These are phyloP conservation scores for Hericium rajendrae DNA, from an alignment of 768 basidiomycete genomes.

Conservation along the genomic window DNA sequence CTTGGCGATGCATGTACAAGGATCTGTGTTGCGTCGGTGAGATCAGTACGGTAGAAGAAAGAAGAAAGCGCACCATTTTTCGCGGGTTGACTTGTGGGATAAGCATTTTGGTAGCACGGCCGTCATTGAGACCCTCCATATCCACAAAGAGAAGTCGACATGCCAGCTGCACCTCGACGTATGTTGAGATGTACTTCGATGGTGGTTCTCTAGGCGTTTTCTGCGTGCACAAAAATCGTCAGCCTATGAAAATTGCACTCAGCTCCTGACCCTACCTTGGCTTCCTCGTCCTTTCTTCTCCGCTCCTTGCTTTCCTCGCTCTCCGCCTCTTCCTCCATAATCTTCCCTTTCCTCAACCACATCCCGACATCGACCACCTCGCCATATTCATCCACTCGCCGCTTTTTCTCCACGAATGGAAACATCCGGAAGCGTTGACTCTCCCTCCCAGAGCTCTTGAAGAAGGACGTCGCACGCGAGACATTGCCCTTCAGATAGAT, in stretches of 20 bases:
- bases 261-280: constrained; percentile 42
- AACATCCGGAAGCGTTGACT: constrained; percentile 91
- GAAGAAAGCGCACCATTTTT: constrained; percentile 60
- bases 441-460: constrained; percentile 65
- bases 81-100: constrained; percentile 94
- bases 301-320: constrained; percentile 70
- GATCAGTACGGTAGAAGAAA: background rate
- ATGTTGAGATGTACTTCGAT: constrained; percentile 78
- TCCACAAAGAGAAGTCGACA: constrained; percentile 89
- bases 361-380: constrained; percentile 92
- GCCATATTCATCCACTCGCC: constrained; percentile 91
- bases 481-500: constrained; percentile 98
- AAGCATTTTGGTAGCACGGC: constrained; percentile 93
- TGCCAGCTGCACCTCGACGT: constrained; percentile 68
- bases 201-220: constrained; percentile 76
- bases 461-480: constrained; percentile 76
- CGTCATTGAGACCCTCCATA: constrained; percentile 94
- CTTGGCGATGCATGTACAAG: constrained; percentile 69
- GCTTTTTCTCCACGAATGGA: constrained; percentile 88
- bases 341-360: constrained; percentile 90
- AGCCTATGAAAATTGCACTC: background rate
- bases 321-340: constrained; percentile 84
- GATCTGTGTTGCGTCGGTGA: constrained; percentile 42
- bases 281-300: constrained; percentile 72
- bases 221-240: constrained; percentile 27